Evolutionary conservation across 805 yeast species (phyloP).

Genomic region (Barnettozyma wickerhamii): DNA sequence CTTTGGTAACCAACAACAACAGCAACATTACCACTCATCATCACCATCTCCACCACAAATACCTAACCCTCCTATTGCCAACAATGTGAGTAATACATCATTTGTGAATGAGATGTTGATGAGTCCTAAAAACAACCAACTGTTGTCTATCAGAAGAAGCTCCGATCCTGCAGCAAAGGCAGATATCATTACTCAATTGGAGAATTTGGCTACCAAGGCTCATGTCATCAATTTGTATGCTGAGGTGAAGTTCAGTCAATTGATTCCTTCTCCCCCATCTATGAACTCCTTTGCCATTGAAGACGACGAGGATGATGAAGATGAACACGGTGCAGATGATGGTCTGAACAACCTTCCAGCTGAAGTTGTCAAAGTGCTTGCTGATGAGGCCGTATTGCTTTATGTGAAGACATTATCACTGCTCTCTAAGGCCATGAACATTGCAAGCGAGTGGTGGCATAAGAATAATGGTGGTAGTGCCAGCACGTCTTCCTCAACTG

Average conservation of each 20-base stretch:
- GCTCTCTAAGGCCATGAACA: slow-evolving; percentile 79
- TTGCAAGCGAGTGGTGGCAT: slow-evolving; percentile 91
- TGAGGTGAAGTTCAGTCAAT: slow-evolving; percentile 82
- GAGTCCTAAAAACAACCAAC: slow-evolving; percentile 12
- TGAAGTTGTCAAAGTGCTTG: slow-evolving; percentile 49
- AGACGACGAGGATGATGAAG: slow-evolving; percentile 34
- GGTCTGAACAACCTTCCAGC: slow-evolving; percentile 42
- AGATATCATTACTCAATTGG: slow-evolving; percentile 47
- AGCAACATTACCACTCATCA: slow-evolving; percentile 12
- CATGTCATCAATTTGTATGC: slow-evolving; percentile 88
- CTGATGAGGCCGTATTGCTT: slow-evolving; percentile 83
- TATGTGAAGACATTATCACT: slow-evolving; percentile 82
- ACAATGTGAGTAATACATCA: slow-evolving; percentile 4
- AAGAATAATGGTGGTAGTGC: slow-evolving; percentile 30
- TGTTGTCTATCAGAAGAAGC: slow-evolving; percentile 4
- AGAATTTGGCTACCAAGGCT: slow-evolving; percentile 80
- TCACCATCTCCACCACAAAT: slow-evolving; percentile 7
- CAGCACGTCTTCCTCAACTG: not conserved
- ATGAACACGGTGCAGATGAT: slow-evolving; percentile 18
- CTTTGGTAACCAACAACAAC: slow-evolving; percentile 49
- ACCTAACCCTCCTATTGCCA: slow-evolving; percentile 9
- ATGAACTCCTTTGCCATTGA: slow-evolving; percentile 31
- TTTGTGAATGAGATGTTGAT: slow-evolving; percentile 11
- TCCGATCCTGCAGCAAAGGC: slow-evolving; percentile 10
- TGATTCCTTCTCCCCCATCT: slow-evolving; percentile 62